Evolutionary conservation across 2,329 filamentous ascomycete genomes (phyloP), one percentile per base, ranked within the genome.

Genomic region (Cercospora zeina): DNA sequence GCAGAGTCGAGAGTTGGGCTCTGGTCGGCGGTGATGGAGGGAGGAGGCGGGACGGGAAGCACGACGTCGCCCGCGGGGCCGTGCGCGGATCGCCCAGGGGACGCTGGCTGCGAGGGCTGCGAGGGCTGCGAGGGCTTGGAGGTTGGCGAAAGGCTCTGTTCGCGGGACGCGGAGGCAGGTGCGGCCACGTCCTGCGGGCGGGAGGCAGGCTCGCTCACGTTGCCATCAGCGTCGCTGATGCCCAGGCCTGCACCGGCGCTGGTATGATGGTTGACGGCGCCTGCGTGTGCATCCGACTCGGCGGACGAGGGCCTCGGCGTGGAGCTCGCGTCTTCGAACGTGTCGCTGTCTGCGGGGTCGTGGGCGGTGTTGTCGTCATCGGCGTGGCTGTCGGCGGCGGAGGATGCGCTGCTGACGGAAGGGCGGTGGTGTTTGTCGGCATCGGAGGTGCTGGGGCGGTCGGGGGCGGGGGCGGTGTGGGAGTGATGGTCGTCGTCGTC

Each of bases 291-390:
- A 30, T 57, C 59, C n/a, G 61, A 51, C 16, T 63, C 64, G 9
- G 58, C 19, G 9, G 66, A 62, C 33, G 50, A 31, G 19, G 65
- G 62, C 60, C 31, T 47, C 27, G 61, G 61, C 39, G 65, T 62
- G 24, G 65, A 65, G 50, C 61, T 58, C 59, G 90, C 91, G 81
- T 96, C 91, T 78, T 96, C 91, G 72, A 96, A 96, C 14, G 84
- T 85, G 56, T 63, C 61, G 56, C n/a, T 58, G 10, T 51, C 45
- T 42, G 47, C 34, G 10, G 47, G 53, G 53, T 55, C 53, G 34
- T 55, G 30, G 33, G 51, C 50, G 11, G 47, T 58, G 42, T 64
- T 37, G 24, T 63, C 56, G 61, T 59, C 31, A 16, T 34, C 51
- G 21, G 33, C 36, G 34, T 59, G n/a, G n/a, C 24, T 37, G 9